These are phyloP conservation scores for Tulasnella sp. DNA, from an alignment of 768 basidiomycete genomes.

Conservation along the genomic window DNA sequence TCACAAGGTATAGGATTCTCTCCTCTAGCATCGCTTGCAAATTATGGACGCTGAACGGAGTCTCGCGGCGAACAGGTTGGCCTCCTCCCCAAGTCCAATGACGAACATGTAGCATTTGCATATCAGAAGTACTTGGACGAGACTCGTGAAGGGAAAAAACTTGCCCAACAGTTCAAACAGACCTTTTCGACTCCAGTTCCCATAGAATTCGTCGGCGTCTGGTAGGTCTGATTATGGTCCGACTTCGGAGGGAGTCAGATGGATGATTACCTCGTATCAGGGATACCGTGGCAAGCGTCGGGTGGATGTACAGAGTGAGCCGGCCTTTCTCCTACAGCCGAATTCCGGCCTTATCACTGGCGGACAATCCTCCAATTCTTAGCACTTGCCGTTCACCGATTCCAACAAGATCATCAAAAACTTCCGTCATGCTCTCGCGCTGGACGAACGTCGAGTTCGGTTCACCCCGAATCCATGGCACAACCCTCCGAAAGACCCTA, in stretches of 20 bases:
- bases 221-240: neutral
- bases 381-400: conserved; percentile 39
- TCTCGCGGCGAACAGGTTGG: conserved; percentile 31
- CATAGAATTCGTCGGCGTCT: conserved; percentile 41
- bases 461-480: conserved; percentile 34
- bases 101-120: conserved; percentile 28
- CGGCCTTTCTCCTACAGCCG: too few relatives aligned
- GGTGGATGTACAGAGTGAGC: conserved; percentile 30
- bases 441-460: conserved; percentile 35
- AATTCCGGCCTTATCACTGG: neutral
- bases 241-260: neutral
- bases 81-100: conserved; percentile 25
- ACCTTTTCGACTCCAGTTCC: conserved; percentile 37
- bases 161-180: conserved; percentile 38
- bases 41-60: neutral
- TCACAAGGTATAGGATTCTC: conserved; percentile 25
- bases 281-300: conserved; percentile 40
- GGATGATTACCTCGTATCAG: neutral
- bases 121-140: conserved; percentile 29
- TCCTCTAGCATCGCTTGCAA: neutral
- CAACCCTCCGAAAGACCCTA: neutral
- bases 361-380: neutral
- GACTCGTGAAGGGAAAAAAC: conserved; percentile 23
- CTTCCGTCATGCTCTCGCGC: conserved; percentile 39
- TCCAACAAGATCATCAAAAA: conserved; percentile 37